Base-by-base conservation (phyloP, 139 green algal species). In the Dunaliella sp. region DNA sequence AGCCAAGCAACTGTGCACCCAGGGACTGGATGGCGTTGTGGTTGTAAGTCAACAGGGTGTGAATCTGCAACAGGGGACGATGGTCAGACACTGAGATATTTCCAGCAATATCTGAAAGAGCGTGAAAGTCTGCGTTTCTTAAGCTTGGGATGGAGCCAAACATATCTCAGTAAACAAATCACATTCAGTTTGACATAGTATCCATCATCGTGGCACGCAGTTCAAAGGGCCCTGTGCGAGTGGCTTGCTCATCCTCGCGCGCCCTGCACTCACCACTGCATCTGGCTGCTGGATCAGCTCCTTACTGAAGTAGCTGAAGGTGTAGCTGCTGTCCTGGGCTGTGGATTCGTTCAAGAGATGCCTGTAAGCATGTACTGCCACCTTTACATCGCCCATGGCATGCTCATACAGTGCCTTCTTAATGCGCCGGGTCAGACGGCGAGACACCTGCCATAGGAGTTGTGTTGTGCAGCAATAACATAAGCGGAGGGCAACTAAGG, bases 261-360 rank as follows among this genome's bases (percentile, higher is more conserved):
- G n/a, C n/a, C n/a, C n/a, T n/a, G n/a, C n/a, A 2, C 83, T 48
- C 77, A 94, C 90, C 88, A 93, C 86, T 57, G 82, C 59, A 38
- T 94, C 88, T 26, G 88, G 87, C 73, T 89, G 80, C 26, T 91
- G 84, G 0, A 94, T 86, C 1, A 94, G 84, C 85, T 94, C 92
- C 74, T 88, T 86, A 0, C 87, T 77, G 36, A 93, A 93, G 65
- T 90, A 93, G 86, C 12, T 88, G 72, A 90, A 87, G 16, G 87
- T 87, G 84, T 93, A 93, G 59, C 82, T 86, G 86, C 88, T 91
- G 32, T 76, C 90, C 30, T 93, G 86, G 22, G 88, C 86, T 0
- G 32, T 57, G 1, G 90, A 85, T 16, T 34, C 59, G 0, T 82
- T 79, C 38, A 95, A 85, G 77, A 95, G 48, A 78, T 91, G 86